Conservation (phyloP, 73 alveolate species). For the Uronychia binucleata region DNA sequence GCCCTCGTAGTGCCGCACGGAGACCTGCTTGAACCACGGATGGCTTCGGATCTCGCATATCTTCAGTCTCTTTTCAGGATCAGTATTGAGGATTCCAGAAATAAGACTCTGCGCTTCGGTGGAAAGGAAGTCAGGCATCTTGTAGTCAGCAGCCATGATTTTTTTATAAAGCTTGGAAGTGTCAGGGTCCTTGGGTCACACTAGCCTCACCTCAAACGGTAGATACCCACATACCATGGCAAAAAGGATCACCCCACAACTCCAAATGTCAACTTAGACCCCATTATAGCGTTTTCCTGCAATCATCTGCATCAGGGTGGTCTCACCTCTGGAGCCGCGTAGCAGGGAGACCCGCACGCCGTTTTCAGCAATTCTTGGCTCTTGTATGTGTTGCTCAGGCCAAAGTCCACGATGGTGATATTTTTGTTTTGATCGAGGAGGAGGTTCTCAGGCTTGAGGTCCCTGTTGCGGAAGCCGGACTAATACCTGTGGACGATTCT, state of each 20-base stretch:
- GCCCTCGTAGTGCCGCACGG: slow-evolving; percentile 31
- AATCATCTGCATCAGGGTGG: slow-evolving; percentile 22
- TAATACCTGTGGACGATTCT: neutral
- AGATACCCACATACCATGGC: slow-evolving; percentile 90
- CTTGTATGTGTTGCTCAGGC: slow-evolving; percentile 70
- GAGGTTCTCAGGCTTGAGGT: slow-evolving; percentile 87
- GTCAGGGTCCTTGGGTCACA: no score
- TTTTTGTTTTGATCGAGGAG: slow-evolving; percentile 78
- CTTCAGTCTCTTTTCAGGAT: slow-evolving; percentile 75
- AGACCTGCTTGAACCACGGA: slow-evolving; percentile 71
- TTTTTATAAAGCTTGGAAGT: slow-evolving; percentile 69
- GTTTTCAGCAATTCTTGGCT: slow-evolving; percentile 66
- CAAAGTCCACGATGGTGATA: slow-evolving; percentile 80
- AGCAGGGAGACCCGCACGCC: slow-evolving; percentile 88
- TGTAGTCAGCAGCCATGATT: slow-evolving; percentile 26
- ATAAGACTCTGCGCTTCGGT: slow-evolving; percentile 58
- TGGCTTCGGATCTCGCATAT: slow-evolving; percentile 76
- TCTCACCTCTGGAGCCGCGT: slow-evolving; percentile 91
- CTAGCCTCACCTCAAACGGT: slow-evolving; percentile 91
- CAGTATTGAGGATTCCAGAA: slow-evolving; percentile 58
- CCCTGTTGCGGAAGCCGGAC: no score
- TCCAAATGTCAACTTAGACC: slow-evolving; percentile 79
- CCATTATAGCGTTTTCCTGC: slow-evolving; percentile 82
- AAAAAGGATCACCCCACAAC: slow-evolving; percentile 87
- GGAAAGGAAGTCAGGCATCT: slow-evolving; percentile 8